Percentiles rank a stretch among this genome's conserved stretches.
phyloP scores from a whole-genome alignment of 2,329 filamentous ascomycete species.

The Coleophoma eucalyptorum region DNA sequence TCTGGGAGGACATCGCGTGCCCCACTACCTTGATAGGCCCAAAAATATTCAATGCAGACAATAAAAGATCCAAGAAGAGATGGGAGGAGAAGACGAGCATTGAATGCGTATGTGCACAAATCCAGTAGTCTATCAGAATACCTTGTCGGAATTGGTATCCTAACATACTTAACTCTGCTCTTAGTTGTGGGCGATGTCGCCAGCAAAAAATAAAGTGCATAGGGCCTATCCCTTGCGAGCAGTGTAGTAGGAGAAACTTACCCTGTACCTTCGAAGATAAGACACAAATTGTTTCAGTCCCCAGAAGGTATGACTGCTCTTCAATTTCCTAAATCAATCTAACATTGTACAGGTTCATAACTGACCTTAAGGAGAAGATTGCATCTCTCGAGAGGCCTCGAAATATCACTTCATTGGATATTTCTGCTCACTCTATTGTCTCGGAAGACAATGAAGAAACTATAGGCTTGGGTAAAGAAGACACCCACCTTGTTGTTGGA shows the following conservation, averaged over 20 bases:
- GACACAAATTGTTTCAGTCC: conserved; percentile 42
- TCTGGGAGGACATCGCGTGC: too few species aligned
- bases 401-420: neutral
- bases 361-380: neutral
- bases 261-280: conserved; percentile 38
- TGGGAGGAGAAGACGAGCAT: too few species aligned
- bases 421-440: neutral
- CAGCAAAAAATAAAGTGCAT: conserved; percentile 42
- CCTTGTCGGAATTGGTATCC: too few species aligned
- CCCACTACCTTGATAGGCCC: too few species aligned
- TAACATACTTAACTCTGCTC: neutral
- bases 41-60: too few species aligned
- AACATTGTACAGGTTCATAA: neutral
- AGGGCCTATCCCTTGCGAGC: conserved; percentile 36
- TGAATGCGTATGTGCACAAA: too few species aligned
- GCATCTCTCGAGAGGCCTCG: neutral
- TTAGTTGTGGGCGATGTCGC: conserved; percentile 40
- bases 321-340: neutral
- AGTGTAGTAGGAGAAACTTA: conserved; percentile 38
- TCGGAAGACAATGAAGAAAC: neutral
- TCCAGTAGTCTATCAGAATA: too few species aligned
- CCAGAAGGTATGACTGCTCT: conserved; percentile 33
- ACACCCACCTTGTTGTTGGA: neutral
- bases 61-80: too few species aligned
- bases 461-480: neutral